A percentile compares a stretch with the other conserved stretches of the same genome.
Conservation (phyloP, 176 grass and related monocot genomes). For the Cocos nucifera region DNA sequence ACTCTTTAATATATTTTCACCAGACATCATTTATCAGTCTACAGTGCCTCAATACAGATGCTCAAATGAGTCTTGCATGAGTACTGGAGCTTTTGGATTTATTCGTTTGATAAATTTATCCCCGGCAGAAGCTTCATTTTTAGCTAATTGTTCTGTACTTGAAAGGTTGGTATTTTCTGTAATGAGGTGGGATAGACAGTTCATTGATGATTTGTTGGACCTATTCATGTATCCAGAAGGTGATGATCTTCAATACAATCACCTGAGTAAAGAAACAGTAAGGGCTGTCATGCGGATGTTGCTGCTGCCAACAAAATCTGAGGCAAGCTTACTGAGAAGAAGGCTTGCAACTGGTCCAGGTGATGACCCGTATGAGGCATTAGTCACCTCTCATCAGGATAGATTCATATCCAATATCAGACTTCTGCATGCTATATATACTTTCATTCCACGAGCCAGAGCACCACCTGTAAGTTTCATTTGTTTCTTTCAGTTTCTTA, state of each 20-base stretch:
- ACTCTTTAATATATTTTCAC: conserved; percentile 90
- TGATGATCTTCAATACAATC: conserved; percentile 37
- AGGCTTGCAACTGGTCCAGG: conserved; percentile 44
- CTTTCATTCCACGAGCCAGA: conserved; percentile 90
- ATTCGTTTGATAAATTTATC: conserved; percentile 60
- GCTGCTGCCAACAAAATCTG: conserved; percentile 55
- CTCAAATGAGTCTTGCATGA: conserved; percentile 24
- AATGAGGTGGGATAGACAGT: conserved; percentile 34
- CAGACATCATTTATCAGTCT: conserved; percentile 52
- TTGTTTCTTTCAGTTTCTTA: conserved; percentile 13
- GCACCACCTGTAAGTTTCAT: conserved; percentile 75
- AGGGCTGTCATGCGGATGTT: conserved; percentile 66
- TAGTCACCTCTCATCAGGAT: conserved; percentile 73
- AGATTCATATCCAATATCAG: conserved; percentile 62
- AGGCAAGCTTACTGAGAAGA: conserved; percentile 55
- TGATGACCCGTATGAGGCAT: conserved; percentile 53
- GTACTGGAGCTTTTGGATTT: conserved; percentile 71
- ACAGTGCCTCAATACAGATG: conserved; percentile 35
- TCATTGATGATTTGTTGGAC: conserved; percentile 53
- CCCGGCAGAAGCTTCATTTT: conserved; percentile 70
- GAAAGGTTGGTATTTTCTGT: conserved; percentile 61
- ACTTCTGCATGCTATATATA: conserved; percentile 81
- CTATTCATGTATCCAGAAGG: conserved; percentile 54
- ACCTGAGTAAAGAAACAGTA: conserved; percentile 47
- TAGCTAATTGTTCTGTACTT: conserved; percentile 58